Evolutionary conservation across 129 eudicot species (phyloP).

Genomic region (Deinandra increscens): DNA sequence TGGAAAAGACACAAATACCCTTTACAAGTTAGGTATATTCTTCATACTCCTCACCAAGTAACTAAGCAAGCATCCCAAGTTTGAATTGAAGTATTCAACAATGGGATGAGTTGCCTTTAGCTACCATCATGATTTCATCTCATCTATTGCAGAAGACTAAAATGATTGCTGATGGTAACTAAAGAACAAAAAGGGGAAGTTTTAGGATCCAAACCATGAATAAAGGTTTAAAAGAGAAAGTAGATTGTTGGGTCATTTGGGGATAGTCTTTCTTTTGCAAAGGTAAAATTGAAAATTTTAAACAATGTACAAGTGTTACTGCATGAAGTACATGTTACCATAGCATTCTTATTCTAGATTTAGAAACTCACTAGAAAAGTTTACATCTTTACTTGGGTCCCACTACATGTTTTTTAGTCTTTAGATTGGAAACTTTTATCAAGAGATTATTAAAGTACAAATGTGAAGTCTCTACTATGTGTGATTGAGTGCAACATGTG

Average conservation of each 20-base stretch:
- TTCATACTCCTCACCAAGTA: slow-evolving; percentile 26
- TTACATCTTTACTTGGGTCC: slow-evolving; percentile 32
- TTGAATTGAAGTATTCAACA: slow-evolving; percentile 34
- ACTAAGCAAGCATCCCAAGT: slow-evolving; percentile 36
- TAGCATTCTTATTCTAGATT: slow-evolving; percentile 18
- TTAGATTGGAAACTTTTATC: slow-evolving; percentile 40
- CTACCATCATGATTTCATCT: slow-evolving; percentile 34
- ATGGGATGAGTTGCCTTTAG: slow-evolving; percentile 30
- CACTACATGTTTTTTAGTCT: slow-evolving; percentile 29
- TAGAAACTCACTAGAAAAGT: slow-evolving; percentile 16
- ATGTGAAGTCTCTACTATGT: slow-evolving; percentile 29
- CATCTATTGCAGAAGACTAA: slow-evolving; percentile 26
- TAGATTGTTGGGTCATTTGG: slow-evolving; percentile 15
- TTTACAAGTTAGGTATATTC: slow-evolving; percentile 24
- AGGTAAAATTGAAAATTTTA: slow-evolving; percentile 13
- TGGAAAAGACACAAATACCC: slow-evolving; percentile 1
- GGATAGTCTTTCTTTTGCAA: slow-evolving; percentile 3
- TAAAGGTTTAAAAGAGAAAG: slow-evolving; percentile 26
- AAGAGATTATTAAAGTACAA: slow-evolving; percentile 29
- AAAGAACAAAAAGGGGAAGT: slow-evolving; percentile 40
- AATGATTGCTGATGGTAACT: slow-evolving; percentile 33
- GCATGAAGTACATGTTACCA: slow-evolving; percentile 21
- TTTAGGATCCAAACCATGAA: slow-evolving; percentile 36
- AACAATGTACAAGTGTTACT: slow-evolving; percentile 12
- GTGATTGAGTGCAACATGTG: slow-evolving; percentile 40